These are phyloP conservation scores for Trichoderma hamatum DNA, from an alignment of 2,329 filamentous ascomycete genomes.

Conservation along the genomic window DNA sequence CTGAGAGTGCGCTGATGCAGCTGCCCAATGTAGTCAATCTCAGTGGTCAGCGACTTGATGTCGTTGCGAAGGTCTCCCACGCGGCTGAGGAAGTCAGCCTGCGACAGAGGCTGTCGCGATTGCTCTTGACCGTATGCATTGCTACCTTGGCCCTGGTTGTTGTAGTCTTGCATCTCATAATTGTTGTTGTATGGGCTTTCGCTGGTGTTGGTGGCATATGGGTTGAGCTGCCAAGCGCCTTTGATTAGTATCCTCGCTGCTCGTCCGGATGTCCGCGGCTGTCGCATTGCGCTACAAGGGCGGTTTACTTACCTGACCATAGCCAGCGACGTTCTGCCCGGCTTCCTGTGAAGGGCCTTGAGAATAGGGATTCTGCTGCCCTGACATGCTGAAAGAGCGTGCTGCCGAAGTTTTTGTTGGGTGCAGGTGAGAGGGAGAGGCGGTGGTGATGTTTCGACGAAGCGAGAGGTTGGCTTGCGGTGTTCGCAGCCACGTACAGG, in stretches of 20 bases:
- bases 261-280: neutral
- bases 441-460: conserved; percentile 10
- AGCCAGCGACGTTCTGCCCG: conserved; percentile 26
- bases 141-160: conserved; percentile 32
- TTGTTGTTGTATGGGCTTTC: conserved; percentile 56
- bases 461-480: conserved; percentile 11
- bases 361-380: conserved; percentile 34
- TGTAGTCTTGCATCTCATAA: conserved; percentile 60
- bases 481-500: conserved; percentile 8
- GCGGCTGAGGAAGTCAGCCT: conserved; percentile 69
- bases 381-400: conserved; percentile 31
- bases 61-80: conserved; percentile 68
- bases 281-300: neutral
- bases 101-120: conserved; percentile 51
- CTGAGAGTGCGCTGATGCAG: conserved; percentile 73
- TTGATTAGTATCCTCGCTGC: conserved; percentile 5
- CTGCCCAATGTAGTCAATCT: conserved; percentile 68
- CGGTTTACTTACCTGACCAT: conserved; percentile 30
- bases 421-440: neutral
- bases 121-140: conserved; percentile 28
- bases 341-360: conserved; percentile 31
- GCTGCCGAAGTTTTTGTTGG: neutral
- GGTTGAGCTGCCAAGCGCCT: conserved; percentile 28
- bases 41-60: conserved; percentile 66
- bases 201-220: conserved; percentile 42